A percentile compares a stretch with the other conserved stretches of the same genome.
These are phyloP conservation scores for Tephrocybe sp. DNA, from an alignment of 768 basidiomycete species.

Conservation along the genomic window DNA sequence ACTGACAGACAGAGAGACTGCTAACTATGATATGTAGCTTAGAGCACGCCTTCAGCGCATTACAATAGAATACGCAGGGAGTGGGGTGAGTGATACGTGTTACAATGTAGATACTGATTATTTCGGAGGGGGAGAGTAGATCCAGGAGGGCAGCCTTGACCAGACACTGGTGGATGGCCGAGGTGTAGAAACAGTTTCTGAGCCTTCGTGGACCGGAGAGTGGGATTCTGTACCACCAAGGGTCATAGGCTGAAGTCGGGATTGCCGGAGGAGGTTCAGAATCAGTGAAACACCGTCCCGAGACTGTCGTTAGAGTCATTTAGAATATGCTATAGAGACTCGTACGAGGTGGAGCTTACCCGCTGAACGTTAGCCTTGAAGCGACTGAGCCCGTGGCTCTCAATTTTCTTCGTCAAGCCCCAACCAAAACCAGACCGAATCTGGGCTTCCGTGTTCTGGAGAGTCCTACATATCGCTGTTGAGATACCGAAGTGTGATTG, in stretches of 20 bases:
- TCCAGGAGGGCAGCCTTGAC: slow-evolving; percentile 44
- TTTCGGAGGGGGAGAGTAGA: slow-evolving; percentile 29
- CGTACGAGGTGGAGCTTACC: slow-evolving; percentile 55
- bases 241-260: slow-evolving; percentile 63
- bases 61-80: slow-evolving; percentile 9
- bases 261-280: slow-evolving; percentile 75
- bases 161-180: slow-evolving; percentile 26
- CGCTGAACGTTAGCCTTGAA: slow-evolving; percentile 89
- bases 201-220: slow-evolving; percentile 14
- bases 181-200: slow-evolving; percentile 8
- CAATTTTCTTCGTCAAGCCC: slow-evolving; percentile 85
- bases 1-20: neutral
- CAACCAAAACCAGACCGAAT: slow-evolving; percentile 90
- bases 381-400: slow-evolving; percentile 78
- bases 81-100: slow-evolving; percentile 5
- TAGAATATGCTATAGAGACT: too few relatives aligned
- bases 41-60: slow-evolving; percentile 1
- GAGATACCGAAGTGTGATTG: neutral
- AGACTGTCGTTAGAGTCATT: slow-evolving; percentile 47
- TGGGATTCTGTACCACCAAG: slow-evolving; percentile 34
- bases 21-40: slow-evolving; percentile 4
- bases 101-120: slow-evolving; percentile 12
- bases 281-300: slow-evolving; percentile 87
- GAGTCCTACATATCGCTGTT: slow-evolving; percentile 49
- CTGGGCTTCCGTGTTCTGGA: slow-evolving; percentile 84